These are phyloP conservation scores for Globisporangium cystogenes DNA, from an alignment of 352 stramenopile genomes.

Conservation along the genomic window DNA sequence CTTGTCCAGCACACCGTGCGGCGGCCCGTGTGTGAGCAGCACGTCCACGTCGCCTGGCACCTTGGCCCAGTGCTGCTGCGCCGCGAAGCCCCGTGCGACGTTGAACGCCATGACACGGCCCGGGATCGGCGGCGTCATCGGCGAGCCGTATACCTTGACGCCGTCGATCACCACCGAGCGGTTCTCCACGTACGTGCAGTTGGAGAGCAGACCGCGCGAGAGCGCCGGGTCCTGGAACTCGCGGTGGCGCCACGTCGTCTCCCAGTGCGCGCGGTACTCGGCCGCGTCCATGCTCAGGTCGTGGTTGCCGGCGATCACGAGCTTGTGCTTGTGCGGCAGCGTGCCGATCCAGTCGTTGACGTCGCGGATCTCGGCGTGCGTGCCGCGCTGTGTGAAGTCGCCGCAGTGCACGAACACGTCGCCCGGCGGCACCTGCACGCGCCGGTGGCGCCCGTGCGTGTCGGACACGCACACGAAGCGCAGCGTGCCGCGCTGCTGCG, in stretches of 20 bases:
- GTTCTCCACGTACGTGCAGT: constrained; percentile 77
- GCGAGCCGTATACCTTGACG: constrained; percentile 74
- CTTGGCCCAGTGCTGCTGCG: constrained; percentile 67
- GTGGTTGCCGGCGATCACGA: constrained; percentile 83
- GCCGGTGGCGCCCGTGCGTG: constrained; percentile 67
- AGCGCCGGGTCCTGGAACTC: constrained; percentile 59
- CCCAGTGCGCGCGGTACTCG: constrained; percentile 65
- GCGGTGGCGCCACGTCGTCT: constrained; percentile 43
- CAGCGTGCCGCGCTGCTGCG: constrained; percentile 48
- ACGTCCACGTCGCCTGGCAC: constrained; percentile 77
- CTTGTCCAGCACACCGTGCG: constrained; percentile 80
- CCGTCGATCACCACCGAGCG: constrained; percentile 59
- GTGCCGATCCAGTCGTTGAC: constrained; percentile 77
- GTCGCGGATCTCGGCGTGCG: constrained; percentile 58
- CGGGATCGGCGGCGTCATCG: constrained; percentile 69
- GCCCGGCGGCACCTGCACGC: constrained; percentile 59
- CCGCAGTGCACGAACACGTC: constrained; percentile 89
- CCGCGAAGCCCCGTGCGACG: constrained; percentile 48
- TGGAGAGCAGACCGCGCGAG: constrained; percentile 49
- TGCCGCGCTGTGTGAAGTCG: constrained; percentile 85
- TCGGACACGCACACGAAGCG: constrained; percentile 81
- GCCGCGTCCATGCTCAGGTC: constrained; percentile 70
- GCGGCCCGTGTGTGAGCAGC: constrained; percentile 87
- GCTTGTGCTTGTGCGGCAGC: constrained; percentile 69
- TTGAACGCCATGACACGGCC: constrained; percentile 70